A percentile compares a stretch with the other conserved stretches of the same genome.
Conservation (phyloP, 2,329 filamentous ascomycete species). For the Neoscytalidium dimidiatum region DNA sequence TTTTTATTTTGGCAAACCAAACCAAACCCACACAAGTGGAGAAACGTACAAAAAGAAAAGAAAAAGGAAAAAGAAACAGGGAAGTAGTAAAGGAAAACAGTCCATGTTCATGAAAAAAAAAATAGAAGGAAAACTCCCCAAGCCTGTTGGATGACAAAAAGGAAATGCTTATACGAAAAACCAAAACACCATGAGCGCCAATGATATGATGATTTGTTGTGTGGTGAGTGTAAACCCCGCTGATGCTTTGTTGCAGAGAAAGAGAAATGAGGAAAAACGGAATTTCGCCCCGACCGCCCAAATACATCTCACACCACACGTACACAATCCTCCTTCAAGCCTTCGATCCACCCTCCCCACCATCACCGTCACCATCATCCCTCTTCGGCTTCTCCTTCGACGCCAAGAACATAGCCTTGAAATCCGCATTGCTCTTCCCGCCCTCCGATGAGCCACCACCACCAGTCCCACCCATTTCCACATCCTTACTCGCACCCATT, state of each 20-base stretch:
- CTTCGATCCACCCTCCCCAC: background rate
- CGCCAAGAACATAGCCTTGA: slow-evolving; percentile 13
- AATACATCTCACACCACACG: background rate
- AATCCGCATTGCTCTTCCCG: slow-evolving; percentile 11
- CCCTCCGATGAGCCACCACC: background rate
- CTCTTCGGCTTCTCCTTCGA: background rate
- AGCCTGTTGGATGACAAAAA: too few relatives aligned
- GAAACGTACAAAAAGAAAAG: too few relatives aligned
- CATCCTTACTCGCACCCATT: background rate
- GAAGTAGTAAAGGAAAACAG: too few relatives aligned
- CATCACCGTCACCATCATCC: background rate
- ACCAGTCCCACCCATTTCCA: slow-evolving; percentile 1
- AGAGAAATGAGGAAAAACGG: background rate
- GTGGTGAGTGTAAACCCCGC: background rate
- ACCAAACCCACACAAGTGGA: too few relatives aligned
- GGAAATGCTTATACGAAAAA: background rate
- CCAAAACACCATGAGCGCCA: background rate
- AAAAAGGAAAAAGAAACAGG: too few relatives aligned
- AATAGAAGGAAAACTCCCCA: too few relatives aligned
- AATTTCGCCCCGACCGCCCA: background rate
- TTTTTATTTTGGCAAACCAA: too few relatives aligned
- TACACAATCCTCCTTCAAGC: background rate
- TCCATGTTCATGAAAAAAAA: too few relatives aligned
- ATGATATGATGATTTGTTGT: background rate
- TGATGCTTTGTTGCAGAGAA: background rate